Evolutionary conservation across 2,329 filamentous ascomycete species (phyloP).

Genomic region (Massarina eburnea): DNA sequence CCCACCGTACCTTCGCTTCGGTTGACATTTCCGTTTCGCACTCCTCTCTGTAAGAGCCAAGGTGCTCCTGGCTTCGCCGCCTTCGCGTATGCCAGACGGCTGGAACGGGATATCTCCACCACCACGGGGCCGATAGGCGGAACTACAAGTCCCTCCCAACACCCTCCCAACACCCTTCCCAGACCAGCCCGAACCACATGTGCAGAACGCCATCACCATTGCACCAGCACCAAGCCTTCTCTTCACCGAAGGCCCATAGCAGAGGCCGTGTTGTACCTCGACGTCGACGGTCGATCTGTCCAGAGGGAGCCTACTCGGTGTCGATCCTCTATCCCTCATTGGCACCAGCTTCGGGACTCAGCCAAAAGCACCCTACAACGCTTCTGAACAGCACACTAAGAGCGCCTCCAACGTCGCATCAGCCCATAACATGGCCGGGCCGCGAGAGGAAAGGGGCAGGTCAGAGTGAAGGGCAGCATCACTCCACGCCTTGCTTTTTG

Average conservation of each 20-base stretch:
- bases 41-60: neutral
- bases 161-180: neutral
- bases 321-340: conserved; percentile 23
- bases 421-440: conserved; percentile 10
- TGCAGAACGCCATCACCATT: neutral
- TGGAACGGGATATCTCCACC: neutral
- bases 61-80: neutral
- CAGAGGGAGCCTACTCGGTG: conserved; percentile 20
- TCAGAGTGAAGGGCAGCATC: conserved; percentile 14
- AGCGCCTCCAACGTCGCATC: conserved; percentile 26
- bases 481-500: neutral
- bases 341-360: conserved; percentile 23
- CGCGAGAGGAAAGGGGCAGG: conserved; percentile 15
- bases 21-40: neutral
- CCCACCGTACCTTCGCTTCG: neutral
- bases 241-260: conserved; percentile 2
- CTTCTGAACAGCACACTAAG: neutral
- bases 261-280: conserved; percentile 2
- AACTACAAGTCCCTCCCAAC: neutral
- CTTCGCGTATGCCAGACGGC: neutral
- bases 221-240: neutral
- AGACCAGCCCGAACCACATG: neutral
- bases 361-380: conserved; percentile 15
- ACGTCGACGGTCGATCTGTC: conserved; percentile 9
- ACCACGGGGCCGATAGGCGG: conserved; percentile 1